Conservation (phyloP, 805 yeast species). For the Candida boidinii region DNA sequence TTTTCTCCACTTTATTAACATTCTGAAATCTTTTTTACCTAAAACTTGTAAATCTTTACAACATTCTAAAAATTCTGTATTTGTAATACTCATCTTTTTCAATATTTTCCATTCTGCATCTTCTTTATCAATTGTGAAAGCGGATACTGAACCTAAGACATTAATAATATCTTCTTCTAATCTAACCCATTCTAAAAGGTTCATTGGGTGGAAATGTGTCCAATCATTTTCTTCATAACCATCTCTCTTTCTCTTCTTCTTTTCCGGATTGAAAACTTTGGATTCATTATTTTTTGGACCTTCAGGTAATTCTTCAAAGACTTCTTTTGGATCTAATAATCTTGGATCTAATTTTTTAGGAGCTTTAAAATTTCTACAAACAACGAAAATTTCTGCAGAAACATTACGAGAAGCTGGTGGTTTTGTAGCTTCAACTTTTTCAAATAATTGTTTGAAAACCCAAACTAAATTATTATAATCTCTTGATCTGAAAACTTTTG, state of each 20-base stretch:
- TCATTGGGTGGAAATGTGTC: conserved; percentile 57
- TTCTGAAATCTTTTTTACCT: conserved; percentile 89
- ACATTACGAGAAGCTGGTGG: conserved; percentile 99
- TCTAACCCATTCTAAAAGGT: conserved; percentile 73
- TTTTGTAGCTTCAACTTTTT: conserved; percentile 95
- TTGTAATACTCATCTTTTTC: conserved; percentile 66
- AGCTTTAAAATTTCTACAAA: conserved; percentile 91
- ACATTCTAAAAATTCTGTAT: conserved; percentile 72
- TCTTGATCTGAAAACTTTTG: conserved; percentile 96
- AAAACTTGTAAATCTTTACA: conserved; percentile 87
- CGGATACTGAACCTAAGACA: conserved; percentile 64
- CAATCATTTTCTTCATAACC: conserved; percentile 97
- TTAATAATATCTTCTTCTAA: conserved; percentile 72
- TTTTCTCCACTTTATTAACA: conserved; percentile 79
- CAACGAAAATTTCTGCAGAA: conserved; percentile 97
- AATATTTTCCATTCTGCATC: conserved; percentile 69
- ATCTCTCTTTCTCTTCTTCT: conserved; percentile 80
- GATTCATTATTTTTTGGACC: conserved; percentile 78
- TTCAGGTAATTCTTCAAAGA: conserved; percentile 83
- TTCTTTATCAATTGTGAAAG: conserved; percentile 50
- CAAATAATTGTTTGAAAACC: conserved; percentile 95
- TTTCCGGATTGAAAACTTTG: conserved; percentile 90
- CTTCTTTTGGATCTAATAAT: conserved; percentile 83
- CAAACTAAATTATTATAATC: conserved; percentile 96
- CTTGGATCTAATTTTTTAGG: conserved; percentile 94